These are phyloP conservation scores for Boletus pseudopeckii DNA, from an alignment of 768 basidiomycete species.

Conservation along the genomic window DNA sequence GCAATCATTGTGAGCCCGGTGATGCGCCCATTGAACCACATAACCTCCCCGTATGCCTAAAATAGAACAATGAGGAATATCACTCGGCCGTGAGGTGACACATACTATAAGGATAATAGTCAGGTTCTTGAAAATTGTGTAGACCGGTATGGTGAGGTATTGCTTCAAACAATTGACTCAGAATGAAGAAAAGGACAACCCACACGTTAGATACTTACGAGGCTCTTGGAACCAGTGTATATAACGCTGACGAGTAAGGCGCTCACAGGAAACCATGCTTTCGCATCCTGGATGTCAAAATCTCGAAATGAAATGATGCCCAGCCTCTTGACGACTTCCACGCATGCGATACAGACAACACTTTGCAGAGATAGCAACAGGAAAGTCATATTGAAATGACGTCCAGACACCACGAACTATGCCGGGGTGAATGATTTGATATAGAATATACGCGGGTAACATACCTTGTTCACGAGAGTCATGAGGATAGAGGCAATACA, in stretches of 20 bases:
- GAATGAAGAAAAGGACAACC: neutral
- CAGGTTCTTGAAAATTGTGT: conserved; percentile 99
- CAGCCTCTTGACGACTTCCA: conserved; percentile 64
- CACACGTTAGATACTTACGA: conserved; percentile 55
- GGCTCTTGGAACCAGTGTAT: conserved; percentile 95
- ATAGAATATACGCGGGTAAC: conserved; percentile 4
- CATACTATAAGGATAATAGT: conserved; percentile 97
- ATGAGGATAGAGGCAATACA: conserved; percentile 92
- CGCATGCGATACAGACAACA: conserved; percentile 79
- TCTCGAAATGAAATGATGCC: conserved; percentile 82
- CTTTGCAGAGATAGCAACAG: conserved; percentile 90
- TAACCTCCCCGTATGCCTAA: conserved; percentile 94
- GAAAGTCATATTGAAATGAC: conserved; percentile 95
- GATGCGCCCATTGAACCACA: conserved; percentile 93
- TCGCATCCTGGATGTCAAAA: conserved; percentile 81
- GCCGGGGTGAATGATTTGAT: conserved; percentile 1
- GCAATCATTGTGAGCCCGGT: conserved; percentile 85
- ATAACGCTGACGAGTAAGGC: conserved; percentile 90
- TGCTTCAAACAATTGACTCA: conserved; percentile 51
- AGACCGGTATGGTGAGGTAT: conserved; percentile 94
- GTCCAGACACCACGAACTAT: conserved; percentile 93
- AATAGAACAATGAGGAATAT: neutral
- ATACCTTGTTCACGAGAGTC: conserved; percentile 95
- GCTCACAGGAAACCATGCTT: conserved; percentile 93
- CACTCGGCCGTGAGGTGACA: conserved; percentile 9